Conservation (phyloP, 331 rosid genomes). For the Prunus yedoensis region DNA sequence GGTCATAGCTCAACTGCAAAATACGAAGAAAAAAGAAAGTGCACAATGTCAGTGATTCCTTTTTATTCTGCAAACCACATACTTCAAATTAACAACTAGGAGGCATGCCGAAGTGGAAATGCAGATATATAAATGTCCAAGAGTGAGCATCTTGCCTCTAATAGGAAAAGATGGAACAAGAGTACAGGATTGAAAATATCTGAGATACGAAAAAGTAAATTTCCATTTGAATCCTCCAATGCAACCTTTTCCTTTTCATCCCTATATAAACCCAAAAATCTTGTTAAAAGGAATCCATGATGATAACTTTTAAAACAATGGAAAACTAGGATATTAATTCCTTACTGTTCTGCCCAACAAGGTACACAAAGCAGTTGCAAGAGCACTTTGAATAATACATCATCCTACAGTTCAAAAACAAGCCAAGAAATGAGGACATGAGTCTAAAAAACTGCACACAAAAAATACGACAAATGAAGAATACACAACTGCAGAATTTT, state of each 20-base stretch:
- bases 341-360: conserved; percentile 54
- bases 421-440: conserved; percentile 15
- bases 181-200: conserved; percentile 68
- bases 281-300: background rate
- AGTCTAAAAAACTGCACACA: background rate
- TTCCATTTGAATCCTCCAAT: conserved; percentile 43
- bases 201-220: conserved; percentile 43
- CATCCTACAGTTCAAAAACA: conserved; percentile 65
- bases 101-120: conserved; percentile 12
- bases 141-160: conserved; percentile 43
- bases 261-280: conserved; percentile 42
- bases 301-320: conserved; percentile 4
- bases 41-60: background rate
- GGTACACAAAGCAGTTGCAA: conserved; percentile 61
- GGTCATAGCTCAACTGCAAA: conserved; percentile 91
- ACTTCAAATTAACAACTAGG: conserved; percentile 5
- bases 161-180: conserved; percentile 83
- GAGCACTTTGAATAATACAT: conserved; percentile 80
- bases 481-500: too few species aligned
- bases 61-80: background rate
- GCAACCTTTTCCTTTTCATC: conserved; percentile 35
- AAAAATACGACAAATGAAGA: background rate
- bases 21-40: conserved; percentile 17
- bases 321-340: conserved; percentile 17
- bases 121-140: conserved; percentile 5